Percentiles rank a stretch among this genome's conserved stretches.
Evolutionary conservation across 164 flowering plant species (phyloP).

Genomic region (Tinospora cordifolia): DNA sequence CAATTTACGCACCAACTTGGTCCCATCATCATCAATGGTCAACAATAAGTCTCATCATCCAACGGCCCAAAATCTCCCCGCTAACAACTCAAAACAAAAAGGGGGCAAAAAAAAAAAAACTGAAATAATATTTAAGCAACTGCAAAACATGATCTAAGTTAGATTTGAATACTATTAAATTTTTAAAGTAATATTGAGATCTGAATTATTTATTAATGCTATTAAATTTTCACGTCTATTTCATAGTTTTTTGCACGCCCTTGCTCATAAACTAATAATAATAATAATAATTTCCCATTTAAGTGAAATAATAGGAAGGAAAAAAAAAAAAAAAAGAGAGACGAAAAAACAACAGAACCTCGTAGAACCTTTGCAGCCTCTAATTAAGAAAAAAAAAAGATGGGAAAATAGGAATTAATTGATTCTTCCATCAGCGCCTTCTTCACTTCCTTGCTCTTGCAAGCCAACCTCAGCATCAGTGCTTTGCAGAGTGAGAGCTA

Average conservation of each 20-base stretch:
- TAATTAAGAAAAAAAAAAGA: not conserved
- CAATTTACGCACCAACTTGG: not conserved
- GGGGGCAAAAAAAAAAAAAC: too few species aligned
- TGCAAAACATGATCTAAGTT: not conserved
- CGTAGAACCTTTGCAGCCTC: not conserved
- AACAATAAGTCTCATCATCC: not conserved
- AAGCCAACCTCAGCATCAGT: not conserved
- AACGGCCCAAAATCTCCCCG: not conserved
- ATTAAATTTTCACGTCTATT: too few species aligned
- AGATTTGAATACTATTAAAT: too few species aligned
- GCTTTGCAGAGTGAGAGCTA: not conserved
- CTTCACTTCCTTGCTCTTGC: not conserved
- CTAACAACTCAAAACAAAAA: not conserved
- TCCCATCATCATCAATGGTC: not conserved
- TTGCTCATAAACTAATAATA: too few species aligned
- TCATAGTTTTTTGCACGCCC: too few species aligned
- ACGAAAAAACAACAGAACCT: not conserved
- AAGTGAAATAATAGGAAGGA: not conserved
- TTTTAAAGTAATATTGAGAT: too few species aligned
- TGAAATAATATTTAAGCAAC: not conserved
- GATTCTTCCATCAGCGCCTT: not conserved
- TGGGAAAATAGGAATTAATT: not conserved
- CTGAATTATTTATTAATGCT: too few species aligned
- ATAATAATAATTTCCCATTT: too few species aligned
- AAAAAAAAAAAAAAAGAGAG: not conserved